Conservation (phyloP, 1,284 basidiomycete genomes). For the Apiotrichum siamense region DNA sequence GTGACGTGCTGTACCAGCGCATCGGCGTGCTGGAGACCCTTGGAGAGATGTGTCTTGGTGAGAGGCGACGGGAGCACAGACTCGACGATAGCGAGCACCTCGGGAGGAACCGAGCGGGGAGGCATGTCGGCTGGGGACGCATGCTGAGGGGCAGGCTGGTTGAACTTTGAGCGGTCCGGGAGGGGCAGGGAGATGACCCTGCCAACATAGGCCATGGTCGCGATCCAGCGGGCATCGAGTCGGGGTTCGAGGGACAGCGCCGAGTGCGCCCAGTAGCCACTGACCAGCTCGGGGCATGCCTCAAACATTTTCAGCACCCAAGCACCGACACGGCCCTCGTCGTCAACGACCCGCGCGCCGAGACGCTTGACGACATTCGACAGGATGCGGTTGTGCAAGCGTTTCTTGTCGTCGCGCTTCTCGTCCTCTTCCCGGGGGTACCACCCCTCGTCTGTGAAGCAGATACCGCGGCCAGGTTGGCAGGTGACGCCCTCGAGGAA, state of each 20-base stretch:
- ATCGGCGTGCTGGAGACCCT: conserved; percentile 65
- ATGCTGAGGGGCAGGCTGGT: conserved; percentile 26
- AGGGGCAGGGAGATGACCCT: conserved; percentile 68
- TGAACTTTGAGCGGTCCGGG: conserved; percentile 58
- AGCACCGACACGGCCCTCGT: conserved; percentile 70
- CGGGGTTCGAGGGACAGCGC: conserved; percentile 76
- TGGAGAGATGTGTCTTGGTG: conserved; percentile 65
- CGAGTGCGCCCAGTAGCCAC: conserved; percentile 70
- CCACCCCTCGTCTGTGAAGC: conserved; percentile 86
- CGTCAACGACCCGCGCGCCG: conserved; percentile 65
- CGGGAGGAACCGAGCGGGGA: conserved; percentile 65
- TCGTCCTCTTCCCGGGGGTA: conserved; percentile 58
- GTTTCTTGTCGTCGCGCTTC: conserved; percentile 40
- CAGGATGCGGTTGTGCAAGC: conserved; percentile 77
- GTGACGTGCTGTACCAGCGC: conserved; percentile 76
- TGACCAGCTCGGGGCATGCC: conserved; percentile 79
- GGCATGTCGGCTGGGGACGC: conserved; percentile 38
- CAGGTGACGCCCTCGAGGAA: conserved; percentile 84
- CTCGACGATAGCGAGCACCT: conserved; percentile 61
- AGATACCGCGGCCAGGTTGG: conserved; percentile 73
- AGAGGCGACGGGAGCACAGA: conserved; percentile 68
- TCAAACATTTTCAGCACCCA: conserved; percentile 69
- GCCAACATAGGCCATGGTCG: conserved; percentile 75
- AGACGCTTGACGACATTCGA: conserved; percentile 66
- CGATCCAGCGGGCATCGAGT: conserved; percentile 80